phyloP scores from a whole-genome alignment of 148 eudicot genomes.

The Rheum nobile region DNA sequence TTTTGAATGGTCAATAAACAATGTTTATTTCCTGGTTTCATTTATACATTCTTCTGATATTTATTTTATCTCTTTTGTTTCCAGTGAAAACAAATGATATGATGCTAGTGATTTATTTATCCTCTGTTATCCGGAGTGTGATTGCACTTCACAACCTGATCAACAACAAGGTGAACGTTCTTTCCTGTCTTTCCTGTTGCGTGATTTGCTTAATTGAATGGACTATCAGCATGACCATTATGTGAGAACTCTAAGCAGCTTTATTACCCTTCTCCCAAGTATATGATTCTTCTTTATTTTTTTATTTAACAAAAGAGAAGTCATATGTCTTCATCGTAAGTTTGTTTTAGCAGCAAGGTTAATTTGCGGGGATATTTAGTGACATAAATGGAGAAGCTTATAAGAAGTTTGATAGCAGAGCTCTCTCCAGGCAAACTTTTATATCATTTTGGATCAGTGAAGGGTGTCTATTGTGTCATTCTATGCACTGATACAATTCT shows the following conservation, averaged over 20 bases:
- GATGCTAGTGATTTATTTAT: slow-evolving; percentile 88
- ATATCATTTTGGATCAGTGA: neutral
- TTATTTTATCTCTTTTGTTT: neutral
- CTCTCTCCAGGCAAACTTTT: neutral
- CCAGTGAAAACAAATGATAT: slow-evolving; percentile 89
- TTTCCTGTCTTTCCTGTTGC: neutral
- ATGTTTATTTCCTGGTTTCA: neutral
- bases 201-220: neutral
- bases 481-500: neutral
- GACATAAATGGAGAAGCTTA: too few relatives aligned
- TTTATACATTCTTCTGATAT: neutral
- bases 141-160: slow-evolving; percentile 90
- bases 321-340: too few relatives aligned
- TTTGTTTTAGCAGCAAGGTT: too few relatives aligned
- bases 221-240: neutral
- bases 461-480: neutral
- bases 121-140: slow-evolving; percentile 79
- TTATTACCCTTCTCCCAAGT: neutral
- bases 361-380: too few relatives aligned
- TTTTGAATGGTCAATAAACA: neutral
- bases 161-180: slow-evolving; percentile 63
- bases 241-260: neutral
- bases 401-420: too few relatives aligned
- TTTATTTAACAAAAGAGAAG: too few relatives aligned
- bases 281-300: neutral